Conservation (phyloP, 306 rosid species). For the Inga laurina region DNA sequence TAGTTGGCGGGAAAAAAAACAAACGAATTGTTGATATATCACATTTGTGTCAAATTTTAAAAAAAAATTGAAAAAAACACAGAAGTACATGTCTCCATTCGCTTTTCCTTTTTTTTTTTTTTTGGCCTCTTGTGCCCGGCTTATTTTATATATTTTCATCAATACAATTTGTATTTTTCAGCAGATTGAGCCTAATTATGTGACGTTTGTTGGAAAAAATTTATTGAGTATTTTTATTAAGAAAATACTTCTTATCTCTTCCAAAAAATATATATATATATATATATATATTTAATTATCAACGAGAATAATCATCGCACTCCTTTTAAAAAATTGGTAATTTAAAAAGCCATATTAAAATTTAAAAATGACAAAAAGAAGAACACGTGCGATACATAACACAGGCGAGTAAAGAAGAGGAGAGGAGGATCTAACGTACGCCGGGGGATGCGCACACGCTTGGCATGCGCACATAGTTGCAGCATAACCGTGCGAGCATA, state of each 20-base stretch:
- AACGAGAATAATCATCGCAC: not conserved
- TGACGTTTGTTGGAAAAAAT: too few relatives aligned
- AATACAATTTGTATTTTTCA: not conserved
- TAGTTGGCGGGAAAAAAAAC: too few relatives aligned
- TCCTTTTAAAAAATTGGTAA: not conserved
- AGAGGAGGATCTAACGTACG: not conserved
- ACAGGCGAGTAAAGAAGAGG: not conserved
- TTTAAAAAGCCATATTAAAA: not conserved
- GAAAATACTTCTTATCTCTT: not conserved
- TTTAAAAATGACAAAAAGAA: not conserved
- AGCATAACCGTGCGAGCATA: conserved; percentile 43
- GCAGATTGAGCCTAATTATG: not conserved
- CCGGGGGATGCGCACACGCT: conserved; percentile 16
- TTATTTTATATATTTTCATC: not conserved
- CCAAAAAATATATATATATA: too few relatives aligned
- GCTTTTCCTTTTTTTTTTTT: too few relatives aligned
- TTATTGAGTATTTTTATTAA: not conserved
- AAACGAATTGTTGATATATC: too few relatives aligned
- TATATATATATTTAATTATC: not conserved
- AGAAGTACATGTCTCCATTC: too few relatives aligned
- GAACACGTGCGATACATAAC: conserved; percentile 24
- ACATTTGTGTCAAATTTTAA: too few relatives aligned
- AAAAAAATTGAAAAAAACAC: too few relatives aligned
- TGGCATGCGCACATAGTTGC: conserved; percentile 59
- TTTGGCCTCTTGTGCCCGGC: not conserved